Evolutionary conservation across 75 land plant genomes (phyloP).

Genomic region (Picea sitchensis): DNA sequence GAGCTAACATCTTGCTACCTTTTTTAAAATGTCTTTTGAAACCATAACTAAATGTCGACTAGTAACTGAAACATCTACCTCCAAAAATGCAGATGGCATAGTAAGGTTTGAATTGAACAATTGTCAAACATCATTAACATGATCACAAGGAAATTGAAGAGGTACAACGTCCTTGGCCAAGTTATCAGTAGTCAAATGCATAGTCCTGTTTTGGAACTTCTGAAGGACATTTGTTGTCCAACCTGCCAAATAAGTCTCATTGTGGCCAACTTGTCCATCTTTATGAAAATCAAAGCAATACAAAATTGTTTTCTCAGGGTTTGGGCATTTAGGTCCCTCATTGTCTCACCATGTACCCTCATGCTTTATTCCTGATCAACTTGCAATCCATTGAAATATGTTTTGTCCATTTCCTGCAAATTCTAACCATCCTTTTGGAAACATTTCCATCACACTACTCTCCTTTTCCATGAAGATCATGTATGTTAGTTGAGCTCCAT

Average conservation of each 20-base stretch:
- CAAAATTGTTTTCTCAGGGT: conserved; percentile 18
- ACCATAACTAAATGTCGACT: no score
- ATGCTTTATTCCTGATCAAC: conserved; percentile 61
- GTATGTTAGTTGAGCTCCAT: conserved; percentile 84
- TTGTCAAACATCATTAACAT: background rate
- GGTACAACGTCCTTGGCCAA: background rate
- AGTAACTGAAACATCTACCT: no score
- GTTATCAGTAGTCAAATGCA: background rate
- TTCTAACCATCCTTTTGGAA: conserved; percentile 83
- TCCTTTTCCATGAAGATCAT: conserved; percentile 74
- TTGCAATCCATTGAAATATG: conserved; percentile 60
- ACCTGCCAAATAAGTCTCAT: conserved; percentile 24
- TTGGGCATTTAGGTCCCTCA: conserved; percentile 47
- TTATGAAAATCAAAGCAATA: conserved; percentile 46
- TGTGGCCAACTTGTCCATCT: conserved; percentile 31
- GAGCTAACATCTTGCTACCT: no score
- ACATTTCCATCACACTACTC: conserved; percentile 80
- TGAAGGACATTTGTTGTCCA: conserved; percentile 30
- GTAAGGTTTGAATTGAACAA: background rate
- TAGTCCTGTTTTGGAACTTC: background rate
- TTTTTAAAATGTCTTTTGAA: no score
- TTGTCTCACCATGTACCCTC: conserved; percentile 74
- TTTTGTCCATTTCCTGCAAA: conserved; percentile 71
- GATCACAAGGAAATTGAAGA: background rate
- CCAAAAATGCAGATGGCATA: no score